These are phyloP conservation scores for Penicillium coprophilum DNA, from an alignment of 495 filamentous ascomycete species.

Conservation along the genomic window DNA sequence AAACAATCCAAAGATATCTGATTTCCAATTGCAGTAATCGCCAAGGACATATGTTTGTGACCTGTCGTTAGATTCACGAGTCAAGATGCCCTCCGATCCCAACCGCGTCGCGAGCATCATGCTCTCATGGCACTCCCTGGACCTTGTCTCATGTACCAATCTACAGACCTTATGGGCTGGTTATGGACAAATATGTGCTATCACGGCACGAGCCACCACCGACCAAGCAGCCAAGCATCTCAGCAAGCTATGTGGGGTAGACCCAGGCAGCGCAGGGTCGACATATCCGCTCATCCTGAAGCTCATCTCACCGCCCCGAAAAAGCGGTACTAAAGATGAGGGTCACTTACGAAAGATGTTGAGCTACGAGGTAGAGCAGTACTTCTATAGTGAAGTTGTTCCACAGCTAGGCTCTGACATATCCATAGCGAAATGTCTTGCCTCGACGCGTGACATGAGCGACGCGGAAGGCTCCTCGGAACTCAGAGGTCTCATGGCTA, in stretches of 20 bases:
- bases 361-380: slow-evolving; percentile 41
- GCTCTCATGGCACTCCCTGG: slow-evolving; percentile 36
- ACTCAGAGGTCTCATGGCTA: slow-evolving; percentile 29
- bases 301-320: slow-evolving; percentile 38
- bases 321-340: slow-evolving; percentile 26
- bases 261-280: slow-evolving; percentile 13
- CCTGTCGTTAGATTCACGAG: not conserved
- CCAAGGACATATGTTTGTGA: not conserved
- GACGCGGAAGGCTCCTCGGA: slow-evolving; percentile 16
- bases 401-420: slow-evolving; percentile 29
- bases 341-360: slow-evolving; percentile 43
- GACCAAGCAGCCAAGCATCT: slow-evolving; percentile 26
- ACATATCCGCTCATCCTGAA: slow-evolving; percentile 39
- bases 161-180: slow-evolving; percentile 44
- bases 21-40: too few species aligned
- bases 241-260: slow-evolving; percentile 25
- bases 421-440: slow-evolving; percentile 35
- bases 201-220: slow-evolving; percentile 32
- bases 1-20: too few species aligned
- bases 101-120: slow-evolving; percentile 33
- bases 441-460: slow-evolving; percentile 30
- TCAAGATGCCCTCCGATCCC: slow-evolving; percentile 27
- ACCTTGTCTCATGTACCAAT: slow-evolving; percentile 34
- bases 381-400: slow-evolving; percentile 35
- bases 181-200: slow-evolving; percentile 37